phyloP scores from a whole-genome alignment of 768 basidiomycete genomes.

The Calocybe indica region DNA sequence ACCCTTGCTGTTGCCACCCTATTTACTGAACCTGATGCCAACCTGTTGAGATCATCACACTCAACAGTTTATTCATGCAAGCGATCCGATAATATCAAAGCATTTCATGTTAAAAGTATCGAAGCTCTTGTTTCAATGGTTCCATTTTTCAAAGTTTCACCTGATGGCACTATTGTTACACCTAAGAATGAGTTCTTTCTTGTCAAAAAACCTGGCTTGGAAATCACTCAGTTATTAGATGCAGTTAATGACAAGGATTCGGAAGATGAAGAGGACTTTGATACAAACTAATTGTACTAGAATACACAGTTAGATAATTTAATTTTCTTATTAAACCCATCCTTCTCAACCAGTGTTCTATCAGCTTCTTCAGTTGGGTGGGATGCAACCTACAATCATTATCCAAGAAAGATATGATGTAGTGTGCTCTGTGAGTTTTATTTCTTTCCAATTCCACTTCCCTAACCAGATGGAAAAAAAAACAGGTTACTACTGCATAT shows the following conservation, averaged over 20 bases:
- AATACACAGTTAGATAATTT: no score
- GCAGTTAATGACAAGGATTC: no score
- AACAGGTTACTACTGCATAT: slow-evolving; percentile 75
- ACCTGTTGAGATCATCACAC: background rate
- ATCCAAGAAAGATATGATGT: slow-evolving; percentile 89
- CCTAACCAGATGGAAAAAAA: background rate
- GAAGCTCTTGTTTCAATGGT: background rate
- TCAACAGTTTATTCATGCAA: background rate
- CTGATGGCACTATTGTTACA: background rate
- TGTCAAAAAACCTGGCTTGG: background rate
- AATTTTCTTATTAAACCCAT: no score
- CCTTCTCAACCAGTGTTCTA: no score
- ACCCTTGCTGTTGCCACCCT: background rate
- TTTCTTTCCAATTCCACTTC: background rate
- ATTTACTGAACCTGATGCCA: background rate
- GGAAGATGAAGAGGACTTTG: no score
- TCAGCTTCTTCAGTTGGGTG: no score
- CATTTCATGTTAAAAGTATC: background rate
- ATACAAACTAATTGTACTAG: no score
- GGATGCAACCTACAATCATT: slow-evolving; percentile 50
- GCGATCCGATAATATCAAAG: background rate
- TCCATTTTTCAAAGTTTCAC: background rate
- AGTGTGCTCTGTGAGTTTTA: slow-evolving; percentile 80
- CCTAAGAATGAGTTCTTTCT: background rate
- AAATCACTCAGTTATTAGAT: background rate